Conservation (phyloP, 768 basidiomycete species). For the Mycena belliarum region DNA sequence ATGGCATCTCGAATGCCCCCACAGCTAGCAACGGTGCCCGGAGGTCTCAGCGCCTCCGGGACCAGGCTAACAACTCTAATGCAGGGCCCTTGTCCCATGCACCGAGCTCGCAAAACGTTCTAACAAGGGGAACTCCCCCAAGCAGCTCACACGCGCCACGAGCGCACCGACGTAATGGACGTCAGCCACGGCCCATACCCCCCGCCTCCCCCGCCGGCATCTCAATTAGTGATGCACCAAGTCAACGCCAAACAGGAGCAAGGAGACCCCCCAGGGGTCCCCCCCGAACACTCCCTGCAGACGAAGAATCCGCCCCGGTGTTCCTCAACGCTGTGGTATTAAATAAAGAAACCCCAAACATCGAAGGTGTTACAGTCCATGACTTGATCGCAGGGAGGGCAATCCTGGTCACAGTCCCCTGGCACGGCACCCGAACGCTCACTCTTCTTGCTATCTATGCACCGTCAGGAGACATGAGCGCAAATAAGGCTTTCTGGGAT, state of each 20-base stretch:
- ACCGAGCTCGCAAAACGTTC: not conserved
- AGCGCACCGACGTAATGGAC: not conserved
- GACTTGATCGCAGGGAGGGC: constrained; percentile 1
- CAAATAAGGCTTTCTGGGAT: constrained; percentile 20
- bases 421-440: constrained; percentile 1
- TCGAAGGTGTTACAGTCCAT: not conserved
- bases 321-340: constrained; percentile 17
- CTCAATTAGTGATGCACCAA: no score
- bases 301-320: not conserved
- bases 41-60: not conserved
- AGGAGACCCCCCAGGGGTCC: not conserved
- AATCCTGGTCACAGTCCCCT: constrained; percentile 5
- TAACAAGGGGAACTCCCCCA: not conserved
- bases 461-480: constrained; percentile 1
- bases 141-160: not conserved
- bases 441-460: constrained; percentile 23
- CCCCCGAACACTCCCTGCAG: not conserved
- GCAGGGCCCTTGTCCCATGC: not conserved
- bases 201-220: not conserved
- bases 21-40: not conserved
- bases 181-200: not conserved
- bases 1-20: not conserved
- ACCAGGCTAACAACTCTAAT: not conserved
- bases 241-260: no score
- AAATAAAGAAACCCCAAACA: constrained; percentile 19